Evolutionary conservation across 2,329 filamentous ascomycete genomes (phyloP), one percentile per base, ranked within the genome.

Genomic region (Fusarium sp.): DNA sequence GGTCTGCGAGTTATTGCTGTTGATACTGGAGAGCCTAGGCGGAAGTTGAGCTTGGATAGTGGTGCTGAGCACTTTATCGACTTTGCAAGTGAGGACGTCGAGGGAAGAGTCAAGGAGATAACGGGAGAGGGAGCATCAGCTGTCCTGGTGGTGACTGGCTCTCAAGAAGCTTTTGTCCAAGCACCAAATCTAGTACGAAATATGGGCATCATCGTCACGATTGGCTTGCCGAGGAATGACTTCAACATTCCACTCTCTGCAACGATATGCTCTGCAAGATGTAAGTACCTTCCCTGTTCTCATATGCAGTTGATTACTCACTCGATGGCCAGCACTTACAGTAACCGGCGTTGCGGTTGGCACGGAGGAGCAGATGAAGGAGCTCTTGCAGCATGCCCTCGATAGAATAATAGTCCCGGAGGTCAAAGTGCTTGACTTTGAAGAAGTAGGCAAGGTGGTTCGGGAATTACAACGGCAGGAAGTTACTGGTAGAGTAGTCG

Each of bases 51-150:
- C 15, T 55, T 75, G 5, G 62, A 62, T 0, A 73, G 75, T 7
- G 77, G 79, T 1, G 79, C 79, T 0, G 67, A 79, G 12, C 67
- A 60, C 0, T 81, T 79, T 1, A 36, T 81, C 11, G 79, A 81
- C 39, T 81, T 78, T 25, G 2, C 1, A 0, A n/a, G 10, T 0
- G 77, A 78, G 0, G 61, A 78, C 4, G 70, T 79, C 0, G 74
- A 76, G 15, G 33, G 63, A 0, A 66, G 29, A 3, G 75, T 80
- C 0, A 78, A 66, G n/a, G 50, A 67, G 0, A 22, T 81, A 1
- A 80, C 79, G 0, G 65, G 50, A 0, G 80, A 81, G 15, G 79
- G 78, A 0, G 78, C 78, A 1, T 70, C 76, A 5, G 79, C 77
- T 8, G 58, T 76, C 0, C 7, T 80, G 2, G 78, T 80, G 0